phyloP scores from a whole-genome alignment of 495 filamentous ascomycete species.

The Talaromyces proteolyticus region DNA sequence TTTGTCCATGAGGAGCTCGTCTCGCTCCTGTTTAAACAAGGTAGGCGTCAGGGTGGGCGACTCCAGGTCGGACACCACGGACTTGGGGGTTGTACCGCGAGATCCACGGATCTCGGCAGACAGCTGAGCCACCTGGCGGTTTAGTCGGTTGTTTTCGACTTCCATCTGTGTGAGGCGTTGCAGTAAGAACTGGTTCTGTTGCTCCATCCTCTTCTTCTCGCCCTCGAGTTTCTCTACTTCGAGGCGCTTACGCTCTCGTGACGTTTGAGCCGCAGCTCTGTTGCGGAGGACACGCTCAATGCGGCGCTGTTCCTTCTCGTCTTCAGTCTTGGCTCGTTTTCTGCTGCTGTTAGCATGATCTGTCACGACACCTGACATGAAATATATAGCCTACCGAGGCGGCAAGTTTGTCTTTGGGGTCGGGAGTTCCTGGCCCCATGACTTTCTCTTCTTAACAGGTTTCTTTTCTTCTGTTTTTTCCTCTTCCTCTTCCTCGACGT shows the following conservation, averaged over 20 bases:
- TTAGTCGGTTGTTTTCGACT: slow-evolving; percentile 57
- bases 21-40: slow-evolving; percentile 51
- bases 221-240: slow-evolving; percentile 87
- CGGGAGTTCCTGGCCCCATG: slow-evolving; percentile 96
- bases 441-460: slow-evolving; percentile 92
- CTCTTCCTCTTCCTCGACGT: slow-evolving; percentile 21
- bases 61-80: slow-evolving; percentile 27
- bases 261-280: slow-evolving; percentile 91
- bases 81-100: slow-evolving; percentile 33
- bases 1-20: slow-evolving; percentile 41
- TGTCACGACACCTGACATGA: neutral
- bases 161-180: slow-evolving; percentile 57
- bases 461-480: slow-evolving; percentile 58
- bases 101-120: slow-evolving; percentile 52
- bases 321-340: slow-evolving; percentile 97
- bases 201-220: slow-evolving; percentile 60
- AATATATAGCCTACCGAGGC: slow-evolving; percentile 62
- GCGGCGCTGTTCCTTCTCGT: slow-evolving; percentile 96
- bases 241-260: slow-evolving; percentile 87
- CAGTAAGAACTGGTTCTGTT: slow-evolving; percentile 67
- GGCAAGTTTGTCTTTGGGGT: slow-evolving; percentile 96
- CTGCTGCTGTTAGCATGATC: slow-evolving; percentile 29
- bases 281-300: slow-evolving; percentile 97
- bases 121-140: slow-evolving; percentile 59
- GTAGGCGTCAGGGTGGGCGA: slow-evolving; percentile 43